Evolutionary conservation across 345 rosid species (phyloP).

Genomic region (Kernera saxatilis): DNA sequence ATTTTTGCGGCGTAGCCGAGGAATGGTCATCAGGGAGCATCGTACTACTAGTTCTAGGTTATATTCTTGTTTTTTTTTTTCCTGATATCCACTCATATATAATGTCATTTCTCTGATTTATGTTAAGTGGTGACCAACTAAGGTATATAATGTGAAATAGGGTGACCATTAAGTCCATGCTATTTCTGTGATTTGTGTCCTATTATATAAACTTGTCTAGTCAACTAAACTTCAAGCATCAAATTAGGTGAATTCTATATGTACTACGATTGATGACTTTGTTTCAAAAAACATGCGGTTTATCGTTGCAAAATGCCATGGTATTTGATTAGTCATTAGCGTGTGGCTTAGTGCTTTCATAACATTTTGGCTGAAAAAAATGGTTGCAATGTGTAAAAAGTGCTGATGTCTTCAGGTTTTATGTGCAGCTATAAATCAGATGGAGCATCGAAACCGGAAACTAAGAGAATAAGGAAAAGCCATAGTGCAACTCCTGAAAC

Average conservation of each 20-base stretch:
- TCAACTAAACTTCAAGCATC: neutral
- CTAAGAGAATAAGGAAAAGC: slow-evolving; percentile 64
- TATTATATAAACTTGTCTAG: neutral
- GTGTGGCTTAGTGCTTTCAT: neutral
- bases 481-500: slow-evolving; percentile 65
- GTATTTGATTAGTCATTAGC: neutral
- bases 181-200: neutral
- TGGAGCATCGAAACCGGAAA: slow-evolving; percentile 54
- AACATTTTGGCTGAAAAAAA: neutral
- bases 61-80: slow-evolving; percentile 27
- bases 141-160: neutral
- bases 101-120: neutral
- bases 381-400: neutral
- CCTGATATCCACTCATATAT: no score
- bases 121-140: neutral
- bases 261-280: no score
- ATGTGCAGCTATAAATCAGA: slow-evolving; percentile 48
- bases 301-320: neutral
- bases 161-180: neutral
- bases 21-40: slow-evolving; percentile 65
- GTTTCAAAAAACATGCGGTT: no score
- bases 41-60: slow-evolving; percentile 79
- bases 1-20: slow-evolving; percentile 59
- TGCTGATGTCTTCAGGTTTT: neutral
- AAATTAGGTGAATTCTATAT: no score